Percentiles rank a stretch among this genome's conserved stretches.
Evolutionary conservation across 208 protist genomes (phyloP).

Genomic region (Leishmania tropica): DNA sequence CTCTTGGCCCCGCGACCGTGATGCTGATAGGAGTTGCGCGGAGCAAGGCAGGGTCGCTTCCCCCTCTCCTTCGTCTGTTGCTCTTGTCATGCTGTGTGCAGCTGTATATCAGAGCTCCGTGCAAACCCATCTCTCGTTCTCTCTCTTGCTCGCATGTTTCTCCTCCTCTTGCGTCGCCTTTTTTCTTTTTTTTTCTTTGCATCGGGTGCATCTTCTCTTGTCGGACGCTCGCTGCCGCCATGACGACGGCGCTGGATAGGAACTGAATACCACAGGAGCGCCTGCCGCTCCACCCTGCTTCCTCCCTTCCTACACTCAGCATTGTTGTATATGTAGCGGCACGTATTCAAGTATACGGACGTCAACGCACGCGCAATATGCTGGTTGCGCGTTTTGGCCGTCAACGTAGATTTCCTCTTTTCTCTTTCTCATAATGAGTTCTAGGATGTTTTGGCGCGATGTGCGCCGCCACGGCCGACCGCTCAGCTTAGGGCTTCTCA

Average conservation of each 20-base stretch:
- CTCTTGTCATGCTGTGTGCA: not conserved
- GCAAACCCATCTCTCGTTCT: not conserved
- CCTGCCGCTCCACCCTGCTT: not conserved
- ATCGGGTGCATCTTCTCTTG: not conserved
- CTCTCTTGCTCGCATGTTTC: not conserved
- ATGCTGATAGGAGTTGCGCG: not conserved
- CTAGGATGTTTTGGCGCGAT: not conserved
- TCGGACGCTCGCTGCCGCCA: not conserved
- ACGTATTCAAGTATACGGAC: not conserved
- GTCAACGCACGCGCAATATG: not conserved
- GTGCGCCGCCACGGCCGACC: not conserved
- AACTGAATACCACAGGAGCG: not conserved
- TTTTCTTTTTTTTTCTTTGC: not conserved
- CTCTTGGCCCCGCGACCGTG: not conserved
- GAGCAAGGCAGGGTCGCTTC: not conserved
- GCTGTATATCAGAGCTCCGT: too few relatives aligned
- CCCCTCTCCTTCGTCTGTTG: not conserved
- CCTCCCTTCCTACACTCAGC: not conserved
- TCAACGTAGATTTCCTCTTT: too few relatives aligned
- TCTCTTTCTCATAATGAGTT: not conserved
- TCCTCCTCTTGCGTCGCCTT: not conserved
- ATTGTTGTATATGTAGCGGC: not conserved
- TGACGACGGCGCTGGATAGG: not conserved
- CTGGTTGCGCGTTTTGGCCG: not conserved
- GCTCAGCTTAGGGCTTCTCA: constrained; percentile 1